Percentiles rank a stretch among this genome's conserved stretches.
Conservation (phyloP, 192 early-diverging fungal species). For the Allomyces macrogynus region DNA sequence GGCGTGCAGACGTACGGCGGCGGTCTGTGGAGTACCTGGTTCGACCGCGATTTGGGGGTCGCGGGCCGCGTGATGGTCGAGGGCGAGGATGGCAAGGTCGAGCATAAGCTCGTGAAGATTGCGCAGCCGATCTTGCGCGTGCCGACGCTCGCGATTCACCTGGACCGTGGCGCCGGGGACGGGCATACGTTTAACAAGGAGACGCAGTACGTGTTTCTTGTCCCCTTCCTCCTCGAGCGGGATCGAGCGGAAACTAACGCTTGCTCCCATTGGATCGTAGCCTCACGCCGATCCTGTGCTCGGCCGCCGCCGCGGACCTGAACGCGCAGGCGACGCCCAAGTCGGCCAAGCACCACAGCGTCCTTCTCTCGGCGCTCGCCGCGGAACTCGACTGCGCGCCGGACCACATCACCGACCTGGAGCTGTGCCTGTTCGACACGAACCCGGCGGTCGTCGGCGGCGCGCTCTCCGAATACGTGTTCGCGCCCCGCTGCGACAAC, state of each 20-base stretch:
- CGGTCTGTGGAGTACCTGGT: slow-evolving; percentile 96
- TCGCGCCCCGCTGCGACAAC: slow-evolving; percentile 86
- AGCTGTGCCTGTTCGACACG: slow-evolving; percentile 91
- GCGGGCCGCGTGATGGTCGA: slow-evolving; percentile 83
- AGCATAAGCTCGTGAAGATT: slow-evolving; percentile 56
- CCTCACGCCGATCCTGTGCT: slow-evolving; percentile 68
- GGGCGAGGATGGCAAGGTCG: slow-evolving; percentile 41
- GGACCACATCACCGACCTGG: slow-evolving; percentile 81
- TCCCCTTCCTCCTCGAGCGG: no score
- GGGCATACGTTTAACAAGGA: slow-evolving; percentile 93
- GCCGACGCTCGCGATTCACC: slow-evolving; percentile 89
- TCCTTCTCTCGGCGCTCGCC: slow-evolving; percentile 59
- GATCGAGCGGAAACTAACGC: no score
- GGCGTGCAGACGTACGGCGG: slow-evolving; percentile 84
- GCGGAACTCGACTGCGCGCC: slow-evolving; percentile 40
- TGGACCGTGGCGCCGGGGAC: slow-evolving; percentile 60
- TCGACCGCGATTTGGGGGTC: slow-evolving; percentile 87
- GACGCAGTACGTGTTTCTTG: slow-evolving; percentile 35
- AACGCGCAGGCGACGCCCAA: slow-evolving; percentile 11
- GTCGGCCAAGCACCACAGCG: slow-evolving; percentile 50
- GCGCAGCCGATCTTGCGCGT: slow-evolving; percentile 80
- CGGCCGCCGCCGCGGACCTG: slow-evolving; percentile 29
- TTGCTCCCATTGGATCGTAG: no score
- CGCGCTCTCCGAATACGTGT: slow-evolving; percentile 77
- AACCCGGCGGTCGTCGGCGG: slow-evolving; percentile 80